A percentile compares a stretch with the other conserved stretches of the same genome.
Evolutionary conservation across 1,284 basidiomycete species (phyloP).

Genomic region (Apiotrichum mycotoxinovorans): DNA sequence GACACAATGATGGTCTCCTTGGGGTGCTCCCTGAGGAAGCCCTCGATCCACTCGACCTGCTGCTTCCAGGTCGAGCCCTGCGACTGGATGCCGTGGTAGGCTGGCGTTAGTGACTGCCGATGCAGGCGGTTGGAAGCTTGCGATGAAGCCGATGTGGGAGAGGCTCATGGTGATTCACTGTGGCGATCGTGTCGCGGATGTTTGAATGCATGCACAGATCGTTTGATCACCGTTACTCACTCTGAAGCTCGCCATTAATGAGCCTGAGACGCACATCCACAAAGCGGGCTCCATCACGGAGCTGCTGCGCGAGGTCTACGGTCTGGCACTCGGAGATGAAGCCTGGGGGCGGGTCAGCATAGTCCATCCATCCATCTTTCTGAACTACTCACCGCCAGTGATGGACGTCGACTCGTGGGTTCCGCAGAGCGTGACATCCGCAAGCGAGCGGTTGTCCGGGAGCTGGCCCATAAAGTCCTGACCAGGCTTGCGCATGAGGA

Average conservation of each 20-base stretch:
- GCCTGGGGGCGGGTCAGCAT: conserved; percentile 2
- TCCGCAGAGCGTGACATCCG: conserved; percentile 17
- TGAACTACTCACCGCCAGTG: conserved; percentile 9
- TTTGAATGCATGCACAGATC: too few relatives aligned
- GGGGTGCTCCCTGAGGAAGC: conserved; percentile 62
- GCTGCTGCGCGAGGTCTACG: conserved; percentile 41
- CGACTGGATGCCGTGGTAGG: conserved; percentile 75
- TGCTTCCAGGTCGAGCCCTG: conserved; percentile 62
- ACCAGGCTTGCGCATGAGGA: conserved; percentile 10
- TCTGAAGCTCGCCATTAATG: conserved; percentile 54
- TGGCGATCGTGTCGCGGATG: background rate
- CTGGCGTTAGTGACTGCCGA: conserved; percentile 29
- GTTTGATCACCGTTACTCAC: too few relatives aligned
- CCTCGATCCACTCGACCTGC: conserved; percentile 57
- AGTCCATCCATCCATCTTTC: background rate
- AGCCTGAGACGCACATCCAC: conserved; percentile 75
- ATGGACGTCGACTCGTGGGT: conserved; percentile 16
- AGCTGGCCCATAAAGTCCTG: conserved; percentile 11
- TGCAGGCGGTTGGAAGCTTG: too few relatives aligned
- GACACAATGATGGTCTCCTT: conserved; percentile 75
- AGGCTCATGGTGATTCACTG: too few relatives aligned
- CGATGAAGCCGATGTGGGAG: too few relatives aligned
- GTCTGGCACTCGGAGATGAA: conserved; percentile 47
- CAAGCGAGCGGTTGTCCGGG: conserved; percentile 18
- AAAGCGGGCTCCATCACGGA: conserved; percentile 61